Evolutionary conservation across 2,329 filamentous ascomycete species (phyloP), one percentile per base, ranked within the genome.

Genomic region (Talaromyces verruculosus): DNA sequence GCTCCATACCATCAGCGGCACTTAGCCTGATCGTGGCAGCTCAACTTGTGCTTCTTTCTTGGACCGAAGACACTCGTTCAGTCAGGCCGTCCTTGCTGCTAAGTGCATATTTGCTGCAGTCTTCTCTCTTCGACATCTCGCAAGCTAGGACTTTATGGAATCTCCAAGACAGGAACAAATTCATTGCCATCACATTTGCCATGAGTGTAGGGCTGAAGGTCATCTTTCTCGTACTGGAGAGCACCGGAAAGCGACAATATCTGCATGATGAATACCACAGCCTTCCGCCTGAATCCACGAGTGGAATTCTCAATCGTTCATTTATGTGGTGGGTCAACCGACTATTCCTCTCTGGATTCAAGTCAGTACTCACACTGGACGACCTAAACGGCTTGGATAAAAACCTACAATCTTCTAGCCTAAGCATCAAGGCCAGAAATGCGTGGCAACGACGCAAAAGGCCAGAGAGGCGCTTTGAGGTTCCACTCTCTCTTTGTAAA

Each of bases 251-350:
- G 17, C 49, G 53, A 55, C 41, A 33, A 28, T 55, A 59, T 55
- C 43, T 66, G 1, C 25, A 57, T 1, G 33, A 11, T 7, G 53
- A 43, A 33, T 66, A 58, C 22, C 59, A 45, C n/a, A 7, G 58
- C 17, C 60, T 63, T 10, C 59, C 64, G 39, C 59, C 58, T 28
- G 59, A 66, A 43, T 59, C 49, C n/a, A 62, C 64, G 1, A 66
- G 64, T 43, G 64, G 64, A 15, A 35, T 65, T 30, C 4, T 65
- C n/a, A 65, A 61, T 47, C 63, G 59, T 25, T 57, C 39, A 1
- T 61, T 65, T n/a, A 65, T 65, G 58, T 65, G 64, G 58, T 65
- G 64, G 64, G n/a, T 65, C 1, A 65, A 65, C n/a, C 37, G 30
- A 22, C 25, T 65, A 28, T 49, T 62, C 10, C 8, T 57, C 4